These are phyloP conservation scores for Bonnemaisonia californica DNA, from an alignment of 31 red algal species.

Conservation along the genomic window DNA sequence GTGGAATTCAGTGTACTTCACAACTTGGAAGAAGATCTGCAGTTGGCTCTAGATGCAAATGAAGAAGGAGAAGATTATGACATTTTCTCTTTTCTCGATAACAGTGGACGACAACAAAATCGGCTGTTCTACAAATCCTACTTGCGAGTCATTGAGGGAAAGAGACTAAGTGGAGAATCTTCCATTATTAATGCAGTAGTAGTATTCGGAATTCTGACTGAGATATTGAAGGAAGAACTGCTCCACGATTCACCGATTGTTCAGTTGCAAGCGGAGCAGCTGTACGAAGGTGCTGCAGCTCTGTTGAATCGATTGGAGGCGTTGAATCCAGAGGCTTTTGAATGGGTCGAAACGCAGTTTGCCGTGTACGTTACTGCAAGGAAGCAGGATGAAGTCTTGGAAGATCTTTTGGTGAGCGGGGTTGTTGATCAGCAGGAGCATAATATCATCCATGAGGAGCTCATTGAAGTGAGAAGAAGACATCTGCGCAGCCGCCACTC, in stretches of 20 bases:
- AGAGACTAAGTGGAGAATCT: conserved; percentile 48
- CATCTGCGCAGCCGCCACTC: conserved; percentile 63
- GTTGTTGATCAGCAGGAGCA: conserved; percentile 68
- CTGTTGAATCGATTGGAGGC: conserved; percentile 75
- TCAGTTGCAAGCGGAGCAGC: conserved; percentile 53
- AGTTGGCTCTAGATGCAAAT: conserved; percentile 80
- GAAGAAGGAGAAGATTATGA: conserved; percentile 76
- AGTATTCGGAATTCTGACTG: conserved; percentile 58
- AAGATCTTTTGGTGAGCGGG: conserved; percentile 60
- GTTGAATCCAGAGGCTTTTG: conserved; percentile 63
- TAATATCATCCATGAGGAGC: conserved; percentile 73
- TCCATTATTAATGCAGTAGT: conserved; percentile 65
- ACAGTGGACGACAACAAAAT: conserved; percentile 16
- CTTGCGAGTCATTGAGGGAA: conserved; percentile 42
- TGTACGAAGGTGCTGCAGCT: conserved; percentile 75
- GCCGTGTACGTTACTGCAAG: conserved; percentile 57
- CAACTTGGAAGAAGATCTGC: conserved; percentile 68
- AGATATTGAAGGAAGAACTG: conserved; percentile 76
- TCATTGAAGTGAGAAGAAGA: conserved; percentile 61
- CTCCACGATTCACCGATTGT: conserved; percentile 67
- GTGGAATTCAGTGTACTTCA: conserved; percentile 71
- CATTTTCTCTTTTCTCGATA: conserved; percentile 73
- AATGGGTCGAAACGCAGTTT: conserved; percentile 77
- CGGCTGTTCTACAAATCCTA: conserved; percentile 32
- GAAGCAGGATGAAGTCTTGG: conserved; percentile 59